Evolutionary conservation across 2,329 filamentous ascomycete species (phyloP).

Genomic region (Trichoderma sp.): DNA sequence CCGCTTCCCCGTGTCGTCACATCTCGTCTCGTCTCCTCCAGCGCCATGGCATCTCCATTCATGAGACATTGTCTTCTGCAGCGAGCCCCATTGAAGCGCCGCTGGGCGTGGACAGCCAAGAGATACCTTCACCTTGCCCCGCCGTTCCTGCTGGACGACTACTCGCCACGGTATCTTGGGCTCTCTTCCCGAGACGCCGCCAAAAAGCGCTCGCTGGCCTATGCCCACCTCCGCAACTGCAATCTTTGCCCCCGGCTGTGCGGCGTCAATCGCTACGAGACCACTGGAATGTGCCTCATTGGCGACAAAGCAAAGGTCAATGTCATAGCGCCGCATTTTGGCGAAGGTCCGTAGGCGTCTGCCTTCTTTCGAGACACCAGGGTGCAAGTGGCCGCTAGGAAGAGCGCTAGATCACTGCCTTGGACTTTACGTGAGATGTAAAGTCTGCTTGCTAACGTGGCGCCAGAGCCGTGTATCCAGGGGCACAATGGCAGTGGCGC

Average conservation of each 20-base stretch:
- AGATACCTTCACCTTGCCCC: conserved; percentile 56
- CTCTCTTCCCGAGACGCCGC: conserved; percentile 68
- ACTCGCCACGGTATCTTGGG: conserved; percentile 71
- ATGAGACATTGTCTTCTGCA: conserved; percentile 22
- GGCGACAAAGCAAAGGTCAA: conserved; percentile 77
- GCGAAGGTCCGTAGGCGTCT: conserved; percentile 58
- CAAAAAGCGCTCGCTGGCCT: conserved; percentile 72
- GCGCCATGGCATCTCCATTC: conserved; percentile 19
- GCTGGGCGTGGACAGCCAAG: not conserved
- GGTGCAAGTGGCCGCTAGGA: not conserved
- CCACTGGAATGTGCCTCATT: conserved; percentile 75
- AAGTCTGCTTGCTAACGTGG: conserved; percentile 18
- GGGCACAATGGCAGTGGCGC: conserved; percentile 78
- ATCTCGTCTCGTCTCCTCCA: not conserved
- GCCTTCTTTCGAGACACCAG: conserved; percentile 9
- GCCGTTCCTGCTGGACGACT: conserved; percentile 72
- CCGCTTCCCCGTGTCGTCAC: not conserved
- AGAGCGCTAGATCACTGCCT: not conserved
- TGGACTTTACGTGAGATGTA: not conserved
- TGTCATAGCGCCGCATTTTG: conserved; percentile 83
- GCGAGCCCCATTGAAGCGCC: not conserved
- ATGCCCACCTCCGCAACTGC: conserved; percentile 74
- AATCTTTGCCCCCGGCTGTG: conserved; percentile 80
- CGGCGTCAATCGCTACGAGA: conserved; percentile 78
- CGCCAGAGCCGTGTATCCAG: conserved; percentile 73